phyloP scores from a whole-genome alignment of 1,284 basidiomycete species.

The Ceratobasidium sp. region DNA sequence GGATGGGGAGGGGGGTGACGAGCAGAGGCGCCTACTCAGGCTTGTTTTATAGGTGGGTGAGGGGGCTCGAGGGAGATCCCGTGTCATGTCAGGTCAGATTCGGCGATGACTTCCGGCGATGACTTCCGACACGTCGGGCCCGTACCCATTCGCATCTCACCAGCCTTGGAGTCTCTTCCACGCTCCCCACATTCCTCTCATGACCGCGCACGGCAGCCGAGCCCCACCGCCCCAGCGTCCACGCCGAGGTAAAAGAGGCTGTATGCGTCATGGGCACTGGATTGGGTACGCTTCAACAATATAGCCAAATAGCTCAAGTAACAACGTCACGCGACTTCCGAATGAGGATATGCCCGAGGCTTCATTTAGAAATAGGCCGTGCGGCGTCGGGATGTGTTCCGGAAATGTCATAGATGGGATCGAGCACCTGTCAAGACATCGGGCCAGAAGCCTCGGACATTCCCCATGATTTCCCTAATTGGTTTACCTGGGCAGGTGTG shows the following conservation, averaged over 20 bases:
- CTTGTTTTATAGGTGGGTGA: constrained; percentile 19
- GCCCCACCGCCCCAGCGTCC: constrained; percentile 24
- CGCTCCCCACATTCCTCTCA: background rate
- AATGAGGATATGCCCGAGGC: background rate
- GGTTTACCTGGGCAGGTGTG: background rate
- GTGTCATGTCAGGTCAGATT: constrained; percentile 41
- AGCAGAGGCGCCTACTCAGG: background rate
- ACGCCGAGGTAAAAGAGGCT: background rate
- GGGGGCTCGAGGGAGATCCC: constrained; percentile 12
- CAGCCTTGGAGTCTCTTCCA: constrained; percentile 15
- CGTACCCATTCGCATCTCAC: constrained; percentile 22
- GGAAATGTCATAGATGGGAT: background rate
- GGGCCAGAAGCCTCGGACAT: background rate
- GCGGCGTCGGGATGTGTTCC: background rate
- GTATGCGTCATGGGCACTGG: background rate
- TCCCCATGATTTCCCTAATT: background rate
- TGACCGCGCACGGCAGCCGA: constrained; percentile 7
- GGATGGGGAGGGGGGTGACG: background rate
- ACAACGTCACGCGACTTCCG: background rate
- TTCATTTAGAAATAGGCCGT: background rate
- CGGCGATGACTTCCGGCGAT: constrained; percentile 16
- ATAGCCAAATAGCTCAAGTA: no score
- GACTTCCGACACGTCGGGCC: constrained; percentile 11
- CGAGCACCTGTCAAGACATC: background rate
- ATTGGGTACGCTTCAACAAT: background rate